Evolutionary conservation across 768 basidiomycete genomes (phyloP), one percentile per base, ranked within the genome.

Genomic region (Kwoniella botswanensis): DNA sequence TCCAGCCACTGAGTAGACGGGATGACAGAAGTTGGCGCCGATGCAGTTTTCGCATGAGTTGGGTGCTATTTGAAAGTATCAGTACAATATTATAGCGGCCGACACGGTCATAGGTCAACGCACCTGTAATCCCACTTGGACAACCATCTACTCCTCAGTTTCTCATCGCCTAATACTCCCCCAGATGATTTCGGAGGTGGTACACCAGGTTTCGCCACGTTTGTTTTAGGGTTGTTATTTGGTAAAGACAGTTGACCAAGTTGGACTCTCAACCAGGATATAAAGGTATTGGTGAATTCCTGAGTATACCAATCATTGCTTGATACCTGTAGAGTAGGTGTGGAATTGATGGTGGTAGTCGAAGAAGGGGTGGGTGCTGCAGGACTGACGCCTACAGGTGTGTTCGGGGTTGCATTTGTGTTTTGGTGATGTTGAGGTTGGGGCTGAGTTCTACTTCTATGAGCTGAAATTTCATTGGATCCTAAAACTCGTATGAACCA

Each of bases 401-500:
- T 55, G 11, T 65, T 52, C 0, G 62, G 62, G 26, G 12, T 43
- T 21, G 46, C 46, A 50, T 18, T 50, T 13, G 46, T 18, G 4
- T 13, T 50, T 50, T 50, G 46, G 46, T 53, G 53, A 12, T 35
- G 35, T 29, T 56, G 53, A 21, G 73, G 59, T 26, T 61, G 63
- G 13, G 76, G 75, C 35, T 64, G 69, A 50, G 69, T 63, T 66
- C 79, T 64, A n/a, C 72, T 64, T 55, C 79, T 29, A 71, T 80
- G 77, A 12, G 79, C 79, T 1, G 73, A 55, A n/a, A 81, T 77
- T 57, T 81, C 80, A 60, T 79, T 79, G 3, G 78, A 71, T 3
- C 80, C 80, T 2, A 79, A 71, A 11, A 79, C 75, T 2, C 80
- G 68, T 29, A 81, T 81, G 70, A 81, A 81, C 80, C 80, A 81